Percentiles rank a stretch among this genome's conserved stretches.
Conservation (phyloP, 441 rosid species). For the Syzygium syzygioides region DNA sequence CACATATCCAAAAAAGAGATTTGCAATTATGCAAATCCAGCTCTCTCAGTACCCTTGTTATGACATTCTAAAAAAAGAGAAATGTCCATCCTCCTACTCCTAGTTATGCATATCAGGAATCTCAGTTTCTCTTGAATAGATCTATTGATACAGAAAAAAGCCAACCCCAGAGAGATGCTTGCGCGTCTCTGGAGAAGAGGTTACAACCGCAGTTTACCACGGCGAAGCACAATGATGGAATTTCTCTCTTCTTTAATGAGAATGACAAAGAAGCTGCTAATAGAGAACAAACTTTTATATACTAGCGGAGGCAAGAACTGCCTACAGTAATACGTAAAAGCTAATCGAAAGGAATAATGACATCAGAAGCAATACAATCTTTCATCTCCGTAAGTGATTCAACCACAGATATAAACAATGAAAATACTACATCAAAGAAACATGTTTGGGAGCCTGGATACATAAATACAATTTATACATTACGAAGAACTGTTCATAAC, state of each 20-base stretch:
- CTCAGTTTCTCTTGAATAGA: background rate
- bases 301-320: background rate
- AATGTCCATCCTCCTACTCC: background rate
- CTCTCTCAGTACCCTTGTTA: background rate
- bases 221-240: background rate
- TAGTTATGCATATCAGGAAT: background rate
- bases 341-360: background rate
- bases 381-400: background rate
- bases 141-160: background rate
- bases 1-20: background rate
- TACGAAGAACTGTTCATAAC: background rate
- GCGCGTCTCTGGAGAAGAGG: too few species aligned
- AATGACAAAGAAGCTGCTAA: background rate
- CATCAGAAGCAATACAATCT: background rate
- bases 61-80: background rate
- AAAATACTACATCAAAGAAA: background rate
- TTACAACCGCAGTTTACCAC: background rate
- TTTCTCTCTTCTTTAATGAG: background rate
- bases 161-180: too few species aligned
- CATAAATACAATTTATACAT: background rate
- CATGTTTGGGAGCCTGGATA: background rate
- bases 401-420: background rate
- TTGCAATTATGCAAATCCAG: background rate
- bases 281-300: background rate
- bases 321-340: background rate